A percentile compares a stretch with the other conserved stretches of the same genome.
These are phyloP conservation scores for Picochlorum sp. DNA, from an alignment of 139 green algal species.

Conservation along the genomic window DNA sequence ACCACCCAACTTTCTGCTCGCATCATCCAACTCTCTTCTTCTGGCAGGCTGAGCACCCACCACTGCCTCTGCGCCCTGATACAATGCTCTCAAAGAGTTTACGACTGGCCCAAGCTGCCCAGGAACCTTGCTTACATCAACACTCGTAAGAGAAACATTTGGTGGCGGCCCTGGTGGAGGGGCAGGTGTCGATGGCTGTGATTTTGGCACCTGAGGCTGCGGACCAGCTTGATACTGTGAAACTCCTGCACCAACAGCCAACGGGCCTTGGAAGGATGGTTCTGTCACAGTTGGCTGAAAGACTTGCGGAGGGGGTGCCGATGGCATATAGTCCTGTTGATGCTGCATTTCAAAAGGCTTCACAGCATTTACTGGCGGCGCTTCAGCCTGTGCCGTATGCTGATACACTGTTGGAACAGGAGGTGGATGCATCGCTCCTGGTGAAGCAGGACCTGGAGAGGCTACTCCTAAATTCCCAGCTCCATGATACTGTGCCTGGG, in stretches of 20 bases:
- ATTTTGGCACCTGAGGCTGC: background rate
- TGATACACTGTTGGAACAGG: background rate
- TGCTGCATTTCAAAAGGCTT: background rate
- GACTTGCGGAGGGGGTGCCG: conserved; percentile 1
- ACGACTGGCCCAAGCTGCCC: conserved; percentile 53
- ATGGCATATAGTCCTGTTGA: background rate
- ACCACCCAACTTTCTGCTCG: conserved; percentile 66
- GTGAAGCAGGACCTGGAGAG: background rate
- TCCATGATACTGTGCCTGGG: too few species aligned
- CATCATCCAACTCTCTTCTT: conserved; percentile 94
- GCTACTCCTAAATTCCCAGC: background rate
- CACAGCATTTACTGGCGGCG: too few species aligned
- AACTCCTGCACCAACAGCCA: conserved; percentile 10
- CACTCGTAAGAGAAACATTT: conserved; percentile 55
- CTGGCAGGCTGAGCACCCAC: conserved; percentile 33
- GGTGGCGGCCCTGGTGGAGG: conserved; percentile 54
- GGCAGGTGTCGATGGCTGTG: conserved; percentile 11
- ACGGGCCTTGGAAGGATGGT: background rate
- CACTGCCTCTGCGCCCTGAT: conserved; percentile 24
- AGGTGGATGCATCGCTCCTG: conserved; percentile 8
- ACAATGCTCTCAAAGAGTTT: conserved; percentile 53
- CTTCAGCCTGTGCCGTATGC: too few species aligned
- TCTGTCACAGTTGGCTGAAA: conserved; percentile 5
- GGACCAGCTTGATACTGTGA: background rate
- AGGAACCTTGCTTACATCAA: conserved; percentile 45